These are phyloP conservation scores for Cladophialophora immunda DNA, from an alignment of 2,329 filamentous ascomycete genomes.

Conservation along the genomic window DNA sequence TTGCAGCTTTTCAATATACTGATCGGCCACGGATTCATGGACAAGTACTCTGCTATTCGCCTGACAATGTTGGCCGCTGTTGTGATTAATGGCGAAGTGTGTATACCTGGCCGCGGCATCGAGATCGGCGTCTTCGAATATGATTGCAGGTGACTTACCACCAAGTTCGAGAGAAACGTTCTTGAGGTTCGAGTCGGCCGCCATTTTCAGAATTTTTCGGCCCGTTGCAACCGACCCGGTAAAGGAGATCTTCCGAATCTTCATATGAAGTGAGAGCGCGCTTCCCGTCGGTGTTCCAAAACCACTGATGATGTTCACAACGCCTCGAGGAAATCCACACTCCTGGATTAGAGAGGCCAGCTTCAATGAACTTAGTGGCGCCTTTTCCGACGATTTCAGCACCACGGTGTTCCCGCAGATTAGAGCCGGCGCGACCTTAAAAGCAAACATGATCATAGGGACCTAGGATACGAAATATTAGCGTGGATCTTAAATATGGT, in stretches of 20 bases:
- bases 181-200: slow-evolving; percentile 48
- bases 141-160: slow-evolving; percentile 47
- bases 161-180: slow-evolving; percentile 47
- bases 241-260: slow-evolving; percentile 47
- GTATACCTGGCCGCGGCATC: slow-evolving; percentile 48
- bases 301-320: slow-evolving; percentile 49
- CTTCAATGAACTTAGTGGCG: slow-evolving; percentile 49
- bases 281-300: slow-evolving; percentile 64
- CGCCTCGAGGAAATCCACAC: slow-evolving; percentile 59
- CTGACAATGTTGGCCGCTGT: slow-evolving; percentile 63
- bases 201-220: slow-evolving; percentile 43
- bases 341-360: slow-evolving; percentile 50
- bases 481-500: too few relatives aligned
- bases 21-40: slow-evolving; percentile 61
- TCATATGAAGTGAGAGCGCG: slow-evolving; percentile 48
- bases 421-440: slow-evolving; percentile 59
- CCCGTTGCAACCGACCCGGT: slow-evolving; percentile 45
- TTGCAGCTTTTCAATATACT: slow-evolving; percentile 58
- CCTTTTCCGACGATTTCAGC: slow-evolving; percentile 57
- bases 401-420: slow-evolving; percentile 57
- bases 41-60: slow-evolving; percentile 64
- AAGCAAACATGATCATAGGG: slow-evolving; percentile 25
- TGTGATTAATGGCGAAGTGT: slow-evolving; percentile 42
- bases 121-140: slow-evolving; percentile 49
- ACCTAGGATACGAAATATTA: too few relatives aligned